Conservation (phyloP, 345 rosid genomes). For the Citrus medica region DNA sequence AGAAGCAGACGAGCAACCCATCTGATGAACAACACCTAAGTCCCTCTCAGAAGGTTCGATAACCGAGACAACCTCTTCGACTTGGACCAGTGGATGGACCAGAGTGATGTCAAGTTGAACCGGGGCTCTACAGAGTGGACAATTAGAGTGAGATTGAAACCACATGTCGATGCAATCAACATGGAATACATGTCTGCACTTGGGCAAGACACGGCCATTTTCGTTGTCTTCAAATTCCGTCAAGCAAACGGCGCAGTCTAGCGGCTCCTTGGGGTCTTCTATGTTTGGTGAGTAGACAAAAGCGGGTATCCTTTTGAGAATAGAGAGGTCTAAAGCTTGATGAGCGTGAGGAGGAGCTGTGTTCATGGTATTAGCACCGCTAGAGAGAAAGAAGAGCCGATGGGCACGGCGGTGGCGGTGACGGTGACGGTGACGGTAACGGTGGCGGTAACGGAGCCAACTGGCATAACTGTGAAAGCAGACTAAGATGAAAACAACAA, state of each 20-base stretch:
- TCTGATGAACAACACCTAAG: conserved; percentile 9
- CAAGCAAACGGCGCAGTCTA: conserved; percentile 71
- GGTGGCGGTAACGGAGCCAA: conserved; percentile 38
- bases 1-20: conserved; percentile 20
- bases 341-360: conserved; percentile 12
- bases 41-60: conserved; percentile 10
- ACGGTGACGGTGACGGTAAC: conserved; percentile 47
- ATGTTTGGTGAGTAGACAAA: conserved; percentile 37
- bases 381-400: conserved; percentile 28
- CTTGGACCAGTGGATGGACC: background rate
- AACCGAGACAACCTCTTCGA: background rate
- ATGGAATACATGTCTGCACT: conserved; percentile 73
- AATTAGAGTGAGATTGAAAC: conserved; percentile 68
- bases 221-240: conserved; percentile 74
- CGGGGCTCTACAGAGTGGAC: conserved; percentile 81
- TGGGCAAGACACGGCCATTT: conserved; percentile 56
- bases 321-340: conserved; percentile 42
- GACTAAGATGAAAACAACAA: conserved; percentile 39
- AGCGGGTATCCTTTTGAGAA: conserved; percentile 51
- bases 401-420: conserved; percentile 40
- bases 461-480: conserved; percentile 62
- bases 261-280: conserved; percentile 9
- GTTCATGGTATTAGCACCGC: conserved; percentile 7
- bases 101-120: conserved; percentile 30
- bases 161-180: conserved; percentile 81